phyloP scores from a whole-genome alignment of 2,329 filamentous ascomycete species.

The Dactylonectria estremocensis region DNA sequence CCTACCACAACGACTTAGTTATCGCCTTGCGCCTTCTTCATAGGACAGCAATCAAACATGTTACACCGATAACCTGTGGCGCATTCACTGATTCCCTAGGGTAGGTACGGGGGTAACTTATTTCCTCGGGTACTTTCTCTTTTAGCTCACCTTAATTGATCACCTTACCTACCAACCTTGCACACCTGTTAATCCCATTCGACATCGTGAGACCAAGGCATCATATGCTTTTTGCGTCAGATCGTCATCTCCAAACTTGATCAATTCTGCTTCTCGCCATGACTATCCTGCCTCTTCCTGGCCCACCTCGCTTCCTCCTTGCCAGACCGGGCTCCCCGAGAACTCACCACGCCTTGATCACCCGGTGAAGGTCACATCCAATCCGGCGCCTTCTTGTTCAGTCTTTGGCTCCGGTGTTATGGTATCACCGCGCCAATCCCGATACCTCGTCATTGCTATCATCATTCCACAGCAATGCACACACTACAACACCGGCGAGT shows the following conservation, averaged over 20 bases:
- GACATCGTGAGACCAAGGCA: conserved; percentile 8
- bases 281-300: conserved; percentile 6
- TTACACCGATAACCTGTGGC: conserved; percentile 11
- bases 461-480: conserved; percentile 20
- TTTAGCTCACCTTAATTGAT: not conserved
- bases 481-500: not conserved
- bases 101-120: not conserved
- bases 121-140: not conserved
- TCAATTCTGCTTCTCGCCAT: not conserved
- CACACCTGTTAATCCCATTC: not conserved
- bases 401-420: not conserved
- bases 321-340: conserved; percentile 24
- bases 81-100: no score
- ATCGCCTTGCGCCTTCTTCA: not conserved
- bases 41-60: conserved; percentile 1
- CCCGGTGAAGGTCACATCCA: conserved; percentile 4
- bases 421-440: not conserved
- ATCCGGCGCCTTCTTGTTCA: conserved; percentile 11
- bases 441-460: conserved; percentile 11
- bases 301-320: conserved; percentile 1
- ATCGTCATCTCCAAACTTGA: conserved; percentile 17
- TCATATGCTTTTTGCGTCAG: conserved; percentile 24
- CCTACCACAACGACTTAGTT: not conserved
- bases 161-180: not conserved
- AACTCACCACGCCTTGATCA: conserved; percentile 11